These are phyloP conservation scores for Aspergillus melleus DNA, from an alignment of 2,329 filamentous ascomycete species.

Conservation along the genomic window DNA sequence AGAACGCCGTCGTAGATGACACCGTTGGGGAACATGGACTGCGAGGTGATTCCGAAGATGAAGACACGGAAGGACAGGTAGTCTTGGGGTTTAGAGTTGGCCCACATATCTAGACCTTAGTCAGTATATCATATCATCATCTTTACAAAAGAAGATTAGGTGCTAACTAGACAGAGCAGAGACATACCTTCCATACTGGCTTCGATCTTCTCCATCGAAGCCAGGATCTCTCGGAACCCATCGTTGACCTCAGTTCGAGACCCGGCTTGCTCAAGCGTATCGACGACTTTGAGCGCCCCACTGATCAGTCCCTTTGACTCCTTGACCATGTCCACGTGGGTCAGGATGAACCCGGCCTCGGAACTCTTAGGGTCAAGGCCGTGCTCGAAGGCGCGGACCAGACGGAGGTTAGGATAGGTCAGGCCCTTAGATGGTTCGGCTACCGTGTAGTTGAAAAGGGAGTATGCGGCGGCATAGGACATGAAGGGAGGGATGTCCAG, in stretches of 20 bases:
- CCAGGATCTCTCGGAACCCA: conserved; percentile 62
- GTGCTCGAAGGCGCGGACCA: conserved; percentile 88
- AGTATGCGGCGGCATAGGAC: conserved; percentile 71
- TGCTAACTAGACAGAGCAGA: background rate
- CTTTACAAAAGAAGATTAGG: no score
- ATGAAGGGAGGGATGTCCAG: conserved; percentile 86
- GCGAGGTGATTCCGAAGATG: conserved; percentile 92
- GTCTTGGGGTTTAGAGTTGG: conserved; percentile 75
- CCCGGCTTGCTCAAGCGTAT: conserved; percentile 51
- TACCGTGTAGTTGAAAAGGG: conserved; percentile 64
- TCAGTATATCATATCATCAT: background rate
- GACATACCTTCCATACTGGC: conserved; percentile 70
- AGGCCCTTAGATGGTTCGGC: conserved; percentile 56
- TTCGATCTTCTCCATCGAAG: conserved; percentile 69
- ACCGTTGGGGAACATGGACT: conserved; percentile 91
- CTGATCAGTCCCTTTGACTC: conserved; percentile 76
- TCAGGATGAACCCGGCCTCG: conserved; percentile 93
- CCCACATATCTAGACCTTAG: conserved; percentile 80
- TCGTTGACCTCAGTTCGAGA: conserved; percentile 63
- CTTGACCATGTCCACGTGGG: conserved; percentile 93
- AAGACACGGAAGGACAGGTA: conserved; percentile 94
- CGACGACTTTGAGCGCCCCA: conserved; percentile 68
- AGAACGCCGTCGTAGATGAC: conserved; percentile 86
- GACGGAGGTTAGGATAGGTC: conserved; percentile 66
- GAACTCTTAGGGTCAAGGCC: conserved; percentile 84